Base-by-base conservation (phyloP, 2,329 filamentous ascomycete species). In the Cucurbitaria berberidis region DNA sequence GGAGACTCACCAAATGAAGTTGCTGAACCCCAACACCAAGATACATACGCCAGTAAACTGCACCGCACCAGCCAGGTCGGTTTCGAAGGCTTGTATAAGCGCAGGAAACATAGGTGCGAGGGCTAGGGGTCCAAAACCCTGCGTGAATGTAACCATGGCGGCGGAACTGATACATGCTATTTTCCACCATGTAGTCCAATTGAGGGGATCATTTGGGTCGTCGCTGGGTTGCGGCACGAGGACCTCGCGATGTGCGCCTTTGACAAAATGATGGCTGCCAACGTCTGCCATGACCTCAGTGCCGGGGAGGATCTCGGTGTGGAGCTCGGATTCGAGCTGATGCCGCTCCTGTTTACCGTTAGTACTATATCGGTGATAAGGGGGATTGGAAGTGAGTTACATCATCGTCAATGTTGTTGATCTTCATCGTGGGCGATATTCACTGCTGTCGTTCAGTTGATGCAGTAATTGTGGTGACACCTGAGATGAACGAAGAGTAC, bases 251-350 rank as follows among this genome's bases (percentile, higher is more conserved):
- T 73, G 72, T 8, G 63, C 41, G 2, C 69, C 69, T 54, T 87
- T 88, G 64, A 88, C 84, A 63, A 88, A 88, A 69, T 87, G 85
- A 70, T 86, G 84, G 1, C 76, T 75, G 18, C 84, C 84, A 32
- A 87, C 80, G 76, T 89, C 82, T 8, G 78, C 73, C 83, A 86
- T 86, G 64, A 85, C 77, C 69, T 85, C 83, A 3, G 83, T 86
- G 21, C 83, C 83, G 3, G 83, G 83, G 35, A 84, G 70, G 51
- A 86, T 80, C 56, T 83, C 80, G 27, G 76, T 76, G 49, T 81
- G 75, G 53, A 85, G 78, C 74, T 84, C 80, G 48, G 76, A 60
- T 66, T 83, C 81, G 55, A 84, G 73, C 53, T 79, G 75, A 51
- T 67, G 74, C 40, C 76, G 70, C 60, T 79, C 79, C 76, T 80